phyloP scores from a whole-genome alignment of 2,329 filamentous ascomycete species.

The Pseudocercospora musae region DNA sequence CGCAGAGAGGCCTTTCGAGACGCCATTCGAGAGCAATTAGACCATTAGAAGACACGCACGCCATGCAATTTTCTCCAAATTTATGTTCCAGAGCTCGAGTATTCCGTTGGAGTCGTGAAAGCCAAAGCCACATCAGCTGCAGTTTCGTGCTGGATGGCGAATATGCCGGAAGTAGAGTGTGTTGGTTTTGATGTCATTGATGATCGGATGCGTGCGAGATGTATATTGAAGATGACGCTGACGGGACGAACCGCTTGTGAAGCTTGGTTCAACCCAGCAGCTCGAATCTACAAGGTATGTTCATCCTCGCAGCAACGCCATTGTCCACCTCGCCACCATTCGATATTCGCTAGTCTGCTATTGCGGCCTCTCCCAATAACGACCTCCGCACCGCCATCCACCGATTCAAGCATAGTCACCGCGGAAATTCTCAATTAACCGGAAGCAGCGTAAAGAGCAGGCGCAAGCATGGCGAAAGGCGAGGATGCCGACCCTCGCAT shows the following conservation, averaged over 20 bases:
- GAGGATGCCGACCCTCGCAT: conserved; percentile 45
- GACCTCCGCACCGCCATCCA: not conserved
- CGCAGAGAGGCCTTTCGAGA: conserved; percentile 75
- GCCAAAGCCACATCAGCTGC: not conserved
- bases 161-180: not conserved
- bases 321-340: not conserved
- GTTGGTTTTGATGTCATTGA: not conserved
- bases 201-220: not conserved
- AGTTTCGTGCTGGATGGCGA: not conserved
- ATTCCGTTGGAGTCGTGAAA: not conserved
- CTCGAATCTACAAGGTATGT: too few species aligned
- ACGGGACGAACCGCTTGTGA: not conserved
- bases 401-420: not conserved
- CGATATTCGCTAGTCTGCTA: not conserved
- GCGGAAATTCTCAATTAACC: not conserved
- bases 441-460: not conserved
- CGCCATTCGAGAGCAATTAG: conserved; percentile 38
- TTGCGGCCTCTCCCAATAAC: not conserved
- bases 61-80: not conserved
- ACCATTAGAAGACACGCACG: not conserved
- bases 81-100: not conserved
- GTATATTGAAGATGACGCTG: not conserved
- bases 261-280: not conserved
- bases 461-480: conserved; percentile 34
- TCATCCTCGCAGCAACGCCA: not conserved